Conservation (phyloP, 176 grass and related monocot genomes). For the Carex littledalei region DNA sequence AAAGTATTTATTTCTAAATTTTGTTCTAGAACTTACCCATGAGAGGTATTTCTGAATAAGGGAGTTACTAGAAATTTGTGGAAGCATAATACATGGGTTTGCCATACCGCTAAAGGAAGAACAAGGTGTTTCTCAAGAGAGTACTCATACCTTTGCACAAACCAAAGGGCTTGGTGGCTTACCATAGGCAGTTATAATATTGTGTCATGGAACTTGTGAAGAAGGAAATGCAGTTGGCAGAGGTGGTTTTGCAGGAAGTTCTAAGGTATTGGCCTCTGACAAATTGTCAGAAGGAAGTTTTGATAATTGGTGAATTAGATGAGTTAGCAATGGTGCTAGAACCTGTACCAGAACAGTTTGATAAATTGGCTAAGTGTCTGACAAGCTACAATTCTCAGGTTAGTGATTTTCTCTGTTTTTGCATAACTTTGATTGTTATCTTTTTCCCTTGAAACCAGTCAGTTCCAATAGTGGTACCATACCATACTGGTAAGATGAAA, state of each 20-base stretch:
- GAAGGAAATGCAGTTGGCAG: constrained; percentile 44
- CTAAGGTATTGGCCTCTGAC: constrained; percentile 62
- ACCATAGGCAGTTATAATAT: constrained; percentile 75
- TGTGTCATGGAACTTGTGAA: constrained; percentile 68
- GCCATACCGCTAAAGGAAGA: constrained; percentile 81
- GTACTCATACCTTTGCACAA: constrained; percentile 85
- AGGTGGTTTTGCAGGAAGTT: constrained; percentile 33
- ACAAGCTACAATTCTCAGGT: constrained; percentile 81
- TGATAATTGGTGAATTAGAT: constrained; percentile 84
- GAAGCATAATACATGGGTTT: constrained; percentile 90
- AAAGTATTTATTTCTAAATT: constrained; percentile 27
- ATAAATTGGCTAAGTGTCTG: constrained; percentile 47
- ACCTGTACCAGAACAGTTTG: constrained; percentile 20
- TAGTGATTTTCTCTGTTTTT: background rate
- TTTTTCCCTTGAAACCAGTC: background rate
- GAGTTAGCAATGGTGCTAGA: constrained; percentile 43
- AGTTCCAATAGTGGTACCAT: background rate
- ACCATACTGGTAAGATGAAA: background rate
- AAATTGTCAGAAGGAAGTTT: constrained; percentile 81
- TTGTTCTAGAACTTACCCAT: constrained; percentile 25
- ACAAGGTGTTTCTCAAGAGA: constrained; percentile 47
- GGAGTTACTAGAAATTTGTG: constrained; percentile 83
- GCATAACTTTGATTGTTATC: background rate
- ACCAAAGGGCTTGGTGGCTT: constrained; percentile 33
- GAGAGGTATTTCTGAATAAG: constrained; percentile 35